phyloP scores from a whole-genome alignment of 495 filamentous ascomycete genomes.

The Neurospora sp. region DNA sequence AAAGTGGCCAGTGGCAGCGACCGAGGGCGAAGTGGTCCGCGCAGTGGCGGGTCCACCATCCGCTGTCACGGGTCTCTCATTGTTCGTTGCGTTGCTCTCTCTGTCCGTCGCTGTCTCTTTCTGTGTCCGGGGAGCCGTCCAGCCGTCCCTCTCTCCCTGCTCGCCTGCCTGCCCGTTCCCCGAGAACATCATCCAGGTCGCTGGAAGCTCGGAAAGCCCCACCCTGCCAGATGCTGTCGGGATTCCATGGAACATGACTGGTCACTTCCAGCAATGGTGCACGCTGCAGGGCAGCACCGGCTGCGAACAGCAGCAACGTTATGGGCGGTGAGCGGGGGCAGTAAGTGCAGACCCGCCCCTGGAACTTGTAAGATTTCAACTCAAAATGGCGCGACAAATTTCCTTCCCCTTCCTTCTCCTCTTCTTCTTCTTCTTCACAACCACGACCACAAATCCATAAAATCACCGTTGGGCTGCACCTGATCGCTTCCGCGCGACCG shows the following conservation, averaged over 20 bases:
- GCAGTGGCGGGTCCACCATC: slow-evolving; percentile 15
- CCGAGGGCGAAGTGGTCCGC: slow-evolving; percentile 1
- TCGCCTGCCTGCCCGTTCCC: background rate
- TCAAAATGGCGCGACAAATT: slow-evolving; percentile 8
- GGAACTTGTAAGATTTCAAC: slow-evolving; percentile 8
- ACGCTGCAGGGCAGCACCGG: slow-evolving; percentile 1
- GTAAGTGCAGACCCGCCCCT: slow-evolving; percentile 1
- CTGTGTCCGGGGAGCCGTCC: background rate
- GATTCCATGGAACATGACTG: slow-evolving; percentile 12
- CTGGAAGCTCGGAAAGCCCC: background rate
- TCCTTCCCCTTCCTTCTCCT: slow-evolving; percentile 11
- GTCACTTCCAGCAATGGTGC: background rate
- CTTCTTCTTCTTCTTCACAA: slow-evolving; percentile 39
- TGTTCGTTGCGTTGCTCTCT: background rate
- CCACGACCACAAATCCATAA: slow-evolving; percentile 75
- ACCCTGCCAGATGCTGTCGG: background rate
- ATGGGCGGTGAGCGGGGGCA: slow-evolving; percentile 18
- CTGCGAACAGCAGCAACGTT: slow-evolving; percentile 8
- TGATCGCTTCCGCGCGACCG: slow-evolving; percentile 51
- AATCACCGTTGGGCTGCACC: slow-evolving; percentile 72
- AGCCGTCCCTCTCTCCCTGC: background rate
- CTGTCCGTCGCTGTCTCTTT: background rate
- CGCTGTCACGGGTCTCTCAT: slow-evolving; percentile 4
- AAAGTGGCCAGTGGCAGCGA: background rate
- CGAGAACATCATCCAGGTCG: background rate